Evolutionary conservation across 2,329 filamentous ascomycete species (phyloP), one percentile per base, ranked within the genome.

Genomic region (Talaromyces albobiverticillius): DNA sequence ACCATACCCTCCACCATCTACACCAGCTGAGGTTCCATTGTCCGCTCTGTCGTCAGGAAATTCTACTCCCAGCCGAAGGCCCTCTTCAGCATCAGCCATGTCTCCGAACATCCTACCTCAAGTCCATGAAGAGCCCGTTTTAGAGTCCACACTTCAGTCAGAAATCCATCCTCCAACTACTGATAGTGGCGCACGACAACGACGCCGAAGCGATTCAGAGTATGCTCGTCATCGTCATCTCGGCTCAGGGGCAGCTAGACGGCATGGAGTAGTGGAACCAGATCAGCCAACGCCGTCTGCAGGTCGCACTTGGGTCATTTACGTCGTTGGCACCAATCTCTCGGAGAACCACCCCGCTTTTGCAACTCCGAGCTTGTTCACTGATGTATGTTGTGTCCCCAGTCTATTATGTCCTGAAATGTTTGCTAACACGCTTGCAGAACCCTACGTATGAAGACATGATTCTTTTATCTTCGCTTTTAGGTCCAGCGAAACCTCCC

Each of bases 391-490:
- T 64, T 40, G 16, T 22, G 18, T 22, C 3, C 10, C 36, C 32
- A 16, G 32, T 31, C 11, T 4, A 23, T 43, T 18, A 14, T 16
- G 13, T 16, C 7, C 38, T 38, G 31, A 16, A 20, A 46, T 13
- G 16, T 51, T 50, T 22, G 43, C 51, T 47, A 43, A 11, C 59
- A 63, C 56, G 64, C 29, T 47, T 16, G 36, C 54, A 79, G 76
- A 79, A 80, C 49, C 85, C 85, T 2, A 87, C 85, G 1, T 88
- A 88, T 63, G 85, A 88, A 68, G 85, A 88, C 61, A 88, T 88
- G 85, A 81, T 87, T 65, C 72, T 88, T 42, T 76, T 88, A 3
- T 86, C 84, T 11, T 84, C 83, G 11, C 76, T 88, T 10, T 73
- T 88, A 14, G 85, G 85, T 1, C 85, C 85, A 46, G 85, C 81